A percentile compares a stretch with the other conserved stretches of the same genome.
These are phyloP conservation scores for Silene vulgaris DNA, from an alignment of 179 eudicot species.

Conservation along the genomic window DNA sequence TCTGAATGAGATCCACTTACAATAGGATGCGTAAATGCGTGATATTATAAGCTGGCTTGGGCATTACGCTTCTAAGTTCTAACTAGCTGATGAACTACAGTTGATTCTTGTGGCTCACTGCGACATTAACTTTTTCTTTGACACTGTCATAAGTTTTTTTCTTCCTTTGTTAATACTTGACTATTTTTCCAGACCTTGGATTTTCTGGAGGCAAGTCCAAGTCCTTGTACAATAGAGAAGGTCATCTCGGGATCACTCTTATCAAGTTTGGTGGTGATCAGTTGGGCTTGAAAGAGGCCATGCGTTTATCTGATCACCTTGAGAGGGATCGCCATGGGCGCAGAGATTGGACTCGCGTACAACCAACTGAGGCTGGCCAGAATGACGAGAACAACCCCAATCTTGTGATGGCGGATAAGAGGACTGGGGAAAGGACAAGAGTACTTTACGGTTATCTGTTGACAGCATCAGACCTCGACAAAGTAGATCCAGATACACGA, in stretches of 20 bases:
- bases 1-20: no score
- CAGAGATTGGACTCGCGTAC: constrained; percentile 60
- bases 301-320: constrained; percentile 59
- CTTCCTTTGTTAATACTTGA: not conserved
- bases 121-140: no score
- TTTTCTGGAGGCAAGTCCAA: constrained; percentile 75
- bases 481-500: constrained; percentile 62
- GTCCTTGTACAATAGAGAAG: constrained; percentile 68
- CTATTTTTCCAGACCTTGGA: constrained; percentile 56
- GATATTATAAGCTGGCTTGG: no score
- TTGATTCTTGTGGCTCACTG: no score
- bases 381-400: constrained; percentile 68
- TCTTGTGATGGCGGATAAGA: constrained; percentile 56
- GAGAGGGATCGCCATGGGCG: constrained; percentile 77
- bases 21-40: no score
- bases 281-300: constrained; percentile 70
- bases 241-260: constrained; percentile 66
- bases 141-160: not conserved
- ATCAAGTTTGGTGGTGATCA: constrained; percentile 66
- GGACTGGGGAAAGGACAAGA: constrained; percentile 66
- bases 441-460: constrained; percentile 75
- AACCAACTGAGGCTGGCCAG: constrained; percentile 37
- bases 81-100: no score
- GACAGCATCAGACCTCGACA: constrained; percentile 66
- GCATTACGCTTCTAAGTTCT: no score